Base-by-base conservation (phyloP, 352 stramenopile genomes). In the Globisporangium emineosum region DNA sequence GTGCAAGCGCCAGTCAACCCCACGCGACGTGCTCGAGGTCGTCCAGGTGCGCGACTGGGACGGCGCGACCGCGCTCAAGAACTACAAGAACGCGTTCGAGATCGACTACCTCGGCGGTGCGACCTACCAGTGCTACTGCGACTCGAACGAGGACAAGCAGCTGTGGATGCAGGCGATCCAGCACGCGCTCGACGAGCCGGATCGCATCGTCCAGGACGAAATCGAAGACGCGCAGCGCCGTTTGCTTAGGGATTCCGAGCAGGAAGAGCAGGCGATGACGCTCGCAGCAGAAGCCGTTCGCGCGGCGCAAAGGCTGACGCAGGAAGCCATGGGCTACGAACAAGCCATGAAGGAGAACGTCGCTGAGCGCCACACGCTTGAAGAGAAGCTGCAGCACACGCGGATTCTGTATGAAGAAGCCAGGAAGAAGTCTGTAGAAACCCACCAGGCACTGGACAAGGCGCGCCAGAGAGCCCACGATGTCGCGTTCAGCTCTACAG, bases 161-260 rank as follows among this genome's bases (percentile, higher is more conserved):
- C 29, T 79, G 25, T 93, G 85, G 85, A 64, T 91, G 17, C 53
- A 68, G 13, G 77, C 85, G 8, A 53, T 93, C 23, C 78, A 86
- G 47, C 68, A 88, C 60, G 84, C 79, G 19, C 69, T 93, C 21
- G 79, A 89, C 12, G 85, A 93, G 61, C 85, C 85, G 0, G 68
- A 90, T 27, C 85, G 85, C 2, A 81, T 93, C 52, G 76, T 84
- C 0, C 71, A 88, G 45, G 85, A 93, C 19, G 85, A 93, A 62
- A 91, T 93, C 60, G 74, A 86, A 5, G 81, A 91, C 25, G 79
- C 78, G 2, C 85, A 92, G 62, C 68, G 73, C 3, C 73, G 87
- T 29, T 56, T 93, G 0, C 33, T 74, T 19, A 29, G 65, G 0
- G 81, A 91, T 40, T 57, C 67, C 3, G 69, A 79, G 37, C 60